phyloP scores from a whole-genome alignment of 495 filamentous ascomycete species.

The Hypoxylon rickii region DNA sequence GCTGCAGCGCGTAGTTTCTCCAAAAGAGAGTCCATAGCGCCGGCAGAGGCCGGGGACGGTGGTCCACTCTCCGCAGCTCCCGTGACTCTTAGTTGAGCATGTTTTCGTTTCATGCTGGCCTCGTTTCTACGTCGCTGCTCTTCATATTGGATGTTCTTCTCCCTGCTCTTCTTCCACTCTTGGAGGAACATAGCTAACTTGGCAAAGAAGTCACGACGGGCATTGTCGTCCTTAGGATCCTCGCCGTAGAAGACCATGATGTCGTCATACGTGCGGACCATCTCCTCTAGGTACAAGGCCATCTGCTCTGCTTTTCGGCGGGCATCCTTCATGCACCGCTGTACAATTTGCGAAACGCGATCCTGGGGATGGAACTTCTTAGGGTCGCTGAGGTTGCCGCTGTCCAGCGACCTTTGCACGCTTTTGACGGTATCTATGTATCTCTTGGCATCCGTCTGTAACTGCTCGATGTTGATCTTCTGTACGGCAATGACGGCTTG shows the following conservation, averaged over 20 bases:
- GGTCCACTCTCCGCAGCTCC: constrained; percentile 54
- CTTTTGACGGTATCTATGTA: constrained; percentile 96
- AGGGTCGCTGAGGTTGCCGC: constrained; percentile 91
- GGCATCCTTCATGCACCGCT: constrained; percentile 95
- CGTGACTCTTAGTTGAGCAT: constrained; percentile 66
- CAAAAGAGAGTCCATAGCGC: constrained; percentile 95
- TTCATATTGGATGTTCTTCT: constrained; percentile 87
- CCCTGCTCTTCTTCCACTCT: constrained; percentile 94
- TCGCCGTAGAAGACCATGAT: constrained; percentile 98
- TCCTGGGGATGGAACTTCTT: constrained; percentile 99
- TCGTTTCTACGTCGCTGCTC: constrained; percentile 84
- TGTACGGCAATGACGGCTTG: constrained; percentile 78
- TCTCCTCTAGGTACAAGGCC: constrained; percentile 90
- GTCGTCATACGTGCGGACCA: constrained; percentile 88
- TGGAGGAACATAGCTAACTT: constrained; percentile 90
- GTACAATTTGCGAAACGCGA: constrained; percentile 87
- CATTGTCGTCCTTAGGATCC: constrained; percentile 88
- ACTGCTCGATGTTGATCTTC: constrained; percentile 93
- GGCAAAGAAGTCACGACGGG: constrained; percentile 93
- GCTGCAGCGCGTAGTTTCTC: constrained; percentile 94
- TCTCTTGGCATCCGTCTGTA: constrained; percentile 84
- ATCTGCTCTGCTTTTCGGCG: constrained; percentile 95
- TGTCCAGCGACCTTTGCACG: constrained; percentile 87
- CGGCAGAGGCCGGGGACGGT: constrained; percentile 74
- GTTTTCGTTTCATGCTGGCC: constrained; percentile 86